Conservation (phyloP, 2,329 filamentous ascomycete species). For the Aspergillus sp. region DNA sequence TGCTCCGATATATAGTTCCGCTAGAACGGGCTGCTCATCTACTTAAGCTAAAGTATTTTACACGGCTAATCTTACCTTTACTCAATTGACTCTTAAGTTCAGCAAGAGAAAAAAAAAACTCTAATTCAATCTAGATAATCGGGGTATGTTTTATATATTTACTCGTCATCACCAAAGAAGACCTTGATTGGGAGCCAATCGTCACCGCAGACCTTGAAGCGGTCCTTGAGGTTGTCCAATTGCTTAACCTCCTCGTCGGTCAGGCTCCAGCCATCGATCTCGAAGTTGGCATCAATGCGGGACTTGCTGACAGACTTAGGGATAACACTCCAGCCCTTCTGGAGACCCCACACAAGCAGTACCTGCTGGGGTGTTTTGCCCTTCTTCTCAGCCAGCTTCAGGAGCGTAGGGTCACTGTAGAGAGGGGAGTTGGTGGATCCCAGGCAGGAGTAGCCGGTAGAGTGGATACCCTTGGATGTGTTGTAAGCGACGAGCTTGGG, state of each 20-base stretch:
- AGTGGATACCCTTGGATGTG: slow-evolving; percentile 54
- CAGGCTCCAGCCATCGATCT: slow-evolving; percentile 72
- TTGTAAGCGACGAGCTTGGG: slow-evolving; percentile 56
- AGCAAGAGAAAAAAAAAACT: not conserved
- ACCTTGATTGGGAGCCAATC: slow-evolving; percentile 70
- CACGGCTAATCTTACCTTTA: not conserved
- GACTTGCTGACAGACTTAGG: slow-evolving; percentile 76
- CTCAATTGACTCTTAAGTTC: not conserved
- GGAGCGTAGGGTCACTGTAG: slow-evolving; percentile 54
- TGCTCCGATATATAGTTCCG: not conserved
- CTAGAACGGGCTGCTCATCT: no score
- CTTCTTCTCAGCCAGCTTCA: slow-evolving; percentile 56
- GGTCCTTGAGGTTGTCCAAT: slow-evolving; percentile 67
- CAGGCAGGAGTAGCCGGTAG: slow-evolving; percentile 57
- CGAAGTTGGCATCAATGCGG: slow-evolving; percentile 74
- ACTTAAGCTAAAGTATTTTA: no score
- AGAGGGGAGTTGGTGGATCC: slow-evolving; percentile 56
- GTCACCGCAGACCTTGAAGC: slow-evolving; percentile 82
- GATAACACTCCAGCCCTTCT: slow-evolving; percentile 79
- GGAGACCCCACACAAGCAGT: slow-evolving; percentile 70
- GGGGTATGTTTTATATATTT: slow-evolving; percentile 28
- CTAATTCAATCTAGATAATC: not conserved
- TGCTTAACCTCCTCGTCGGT: slow-evolving; percentile 69
- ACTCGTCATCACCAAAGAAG: slow-evolving; percentile 82
- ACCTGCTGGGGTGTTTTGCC: slow-evolving; percentile 56